Evolutionary conservation across 208 protist species (phyloP).

Genomic region (Cochliopodium minus): DNA sequence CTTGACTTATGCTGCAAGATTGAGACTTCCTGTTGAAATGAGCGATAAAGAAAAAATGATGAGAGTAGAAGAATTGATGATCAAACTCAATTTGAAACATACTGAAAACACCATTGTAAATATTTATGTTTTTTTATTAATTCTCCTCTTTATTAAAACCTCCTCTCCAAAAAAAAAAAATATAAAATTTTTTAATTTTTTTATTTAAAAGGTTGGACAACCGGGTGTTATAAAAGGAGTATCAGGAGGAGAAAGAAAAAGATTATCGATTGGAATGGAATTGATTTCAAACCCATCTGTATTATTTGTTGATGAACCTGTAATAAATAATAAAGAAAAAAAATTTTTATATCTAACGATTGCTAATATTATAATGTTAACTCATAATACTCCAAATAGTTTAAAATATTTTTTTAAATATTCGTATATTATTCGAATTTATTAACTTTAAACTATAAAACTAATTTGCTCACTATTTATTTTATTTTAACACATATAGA

Average conservation of each 20-base stretch:
- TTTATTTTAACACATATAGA: neutral
- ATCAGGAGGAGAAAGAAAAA: slow-evolving; percentile 14
- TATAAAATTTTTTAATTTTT: no score
- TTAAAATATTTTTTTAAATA: no score
- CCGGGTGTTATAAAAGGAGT: no score
- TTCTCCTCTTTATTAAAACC: no score
- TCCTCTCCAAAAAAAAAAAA: no score
- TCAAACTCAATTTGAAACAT: slow-evolving; percentile 40
- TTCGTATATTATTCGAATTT: no score
- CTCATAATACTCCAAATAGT: no score
- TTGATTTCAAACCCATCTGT: neutral
- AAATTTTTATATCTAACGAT: no score
- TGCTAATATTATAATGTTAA: no score
- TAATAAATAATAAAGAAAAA: slow-evolving; percentile 5
- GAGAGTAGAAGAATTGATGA: slow-evolving; percentile 43
- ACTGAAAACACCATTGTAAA: slow-evolving; percentile 40
- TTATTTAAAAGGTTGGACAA: no score
- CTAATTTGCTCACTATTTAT: neutral
- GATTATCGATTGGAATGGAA: slow-evolving; percentile 6
- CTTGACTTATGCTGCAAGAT: slow-evolving; percentile 52
- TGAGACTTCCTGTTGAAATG: slow-evolving; percentile 51
- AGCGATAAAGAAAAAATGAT: slow-evolving; percentile 37
- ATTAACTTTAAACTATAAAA: no score
- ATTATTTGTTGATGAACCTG: slow-evolving; percentile 26
- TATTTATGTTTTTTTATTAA: no score